Evolutionary conservation across 2,329 filamentous ascomycete genomes (phyloP), one percentile per base, ranked within the genome.

Genomic region (Colletotrichum orchidophilum): DNA sequence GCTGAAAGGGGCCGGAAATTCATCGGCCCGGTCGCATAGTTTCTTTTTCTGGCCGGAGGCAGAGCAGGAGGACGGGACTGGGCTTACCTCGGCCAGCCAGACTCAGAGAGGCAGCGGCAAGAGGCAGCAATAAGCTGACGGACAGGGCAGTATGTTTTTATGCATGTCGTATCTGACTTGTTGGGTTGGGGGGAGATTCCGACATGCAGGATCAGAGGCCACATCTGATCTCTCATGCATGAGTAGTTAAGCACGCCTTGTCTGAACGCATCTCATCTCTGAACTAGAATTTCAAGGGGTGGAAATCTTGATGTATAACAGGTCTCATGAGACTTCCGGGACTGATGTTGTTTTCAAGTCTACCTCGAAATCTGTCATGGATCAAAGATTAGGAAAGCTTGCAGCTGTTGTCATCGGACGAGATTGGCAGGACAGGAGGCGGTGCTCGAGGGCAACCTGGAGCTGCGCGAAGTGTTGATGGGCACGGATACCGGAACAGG

Each of bases 1-100:
- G 66, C 66, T 69, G 52, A 53, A n/a, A 35, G 21, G 24, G 21
- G 21, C 50, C 63, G 68, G 65, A 67, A 62, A 62, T 71, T 39
- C 39, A n/a, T 71, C 68, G 68, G 68, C 27, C 68, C 68, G 68
- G 1, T 18, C 9, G 39, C n/a, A 53, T 27, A 42, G 15, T 66
- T 70, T 31, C 50, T 70, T 62, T 59, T 65, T 59, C 4, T 3
- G 31, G 15, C 21, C 11, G 24, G 18, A 18, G n/a, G 52, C 58
- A 26, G 33, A 21, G 39, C 39, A 46, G 18, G 18, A 46, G 39
- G n/a, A n/a, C n/a, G n/a, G n/a, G n/a, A n/a, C n/a, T n/a, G n/a
- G n/a, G n/a, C n/a, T n/a, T n/a, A 46, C 39, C 9, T 18, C 18
- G 39, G 18, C 39, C 18, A 46, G 39, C 39, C 58, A 31, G 35